A percentile compares a stretch with the other conserved stretches of the same genome.
These are phyloP conservation scores for Trypanosoma mega DNA, from an alignment of 208 protist genomes.

Conservation along the genomic window DNA sequence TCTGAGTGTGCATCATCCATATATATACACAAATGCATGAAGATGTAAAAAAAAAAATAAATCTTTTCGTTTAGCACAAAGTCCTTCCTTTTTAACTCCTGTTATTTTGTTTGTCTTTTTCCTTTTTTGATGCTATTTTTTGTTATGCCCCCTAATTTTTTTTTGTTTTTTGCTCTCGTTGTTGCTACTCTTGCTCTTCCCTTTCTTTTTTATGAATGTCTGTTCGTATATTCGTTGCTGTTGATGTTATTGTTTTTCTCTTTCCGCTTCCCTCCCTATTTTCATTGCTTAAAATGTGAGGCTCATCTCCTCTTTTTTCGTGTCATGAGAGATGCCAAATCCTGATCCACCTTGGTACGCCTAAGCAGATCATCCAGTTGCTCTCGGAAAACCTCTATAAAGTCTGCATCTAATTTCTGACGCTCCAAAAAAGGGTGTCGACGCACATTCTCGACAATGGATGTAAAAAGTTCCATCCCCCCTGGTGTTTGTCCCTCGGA, in stretches of 20 bases:
- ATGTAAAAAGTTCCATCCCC: conserved; percentile 64
- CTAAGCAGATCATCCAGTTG: conserved; percentile 66
- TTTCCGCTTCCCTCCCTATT: too few species aligned
- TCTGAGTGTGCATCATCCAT: too few species aligned
- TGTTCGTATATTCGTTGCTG: background rate
- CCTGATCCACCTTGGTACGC: conserved; percentile 72
- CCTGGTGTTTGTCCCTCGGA: conserved; percentile 60
- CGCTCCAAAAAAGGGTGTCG: conserved; percentile 60
- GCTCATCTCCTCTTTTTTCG: too few species aligned
- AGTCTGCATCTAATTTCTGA: conserved; percentile 54
- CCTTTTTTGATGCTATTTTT: background rate
- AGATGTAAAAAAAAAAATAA: conserved; percentile 4
- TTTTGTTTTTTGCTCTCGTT: conserved; percentile 10
- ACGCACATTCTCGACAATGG: conserved; percentile 73
- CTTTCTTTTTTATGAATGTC: background rate
- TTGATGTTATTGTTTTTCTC: too few species aligned
- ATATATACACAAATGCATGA: too few species aligned
- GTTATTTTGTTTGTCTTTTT: conserved; percentile 2
- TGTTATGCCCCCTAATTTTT: background rate
- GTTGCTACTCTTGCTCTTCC: too few species aligned
- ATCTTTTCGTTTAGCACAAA: background rate
- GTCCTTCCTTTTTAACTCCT: too few species aligned
- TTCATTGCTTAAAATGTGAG: too few species aligned
- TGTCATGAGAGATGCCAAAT: conserved; percentile 52
- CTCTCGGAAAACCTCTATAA: conserved; percentile 49